Evolutionary conservation across 257 asterid genomes (phyloP).

Genomic region (Solanum sejunctum): DNA sequence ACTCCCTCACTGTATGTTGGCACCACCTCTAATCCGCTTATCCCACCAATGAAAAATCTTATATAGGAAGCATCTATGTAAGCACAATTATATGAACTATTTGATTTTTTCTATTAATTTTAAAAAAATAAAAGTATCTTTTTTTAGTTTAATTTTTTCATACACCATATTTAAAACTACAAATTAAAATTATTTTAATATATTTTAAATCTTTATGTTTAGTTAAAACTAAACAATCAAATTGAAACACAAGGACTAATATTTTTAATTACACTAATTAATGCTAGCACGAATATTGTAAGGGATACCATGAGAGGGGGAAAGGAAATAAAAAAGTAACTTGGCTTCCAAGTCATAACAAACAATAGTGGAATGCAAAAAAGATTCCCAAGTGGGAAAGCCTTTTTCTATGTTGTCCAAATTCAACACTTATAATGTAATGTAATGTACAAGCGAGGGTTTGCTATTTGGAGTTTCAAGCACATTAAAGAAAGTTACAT

Average conservation of each 20-base stretch:
- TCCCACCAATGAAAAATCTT: too few relatives aligned
- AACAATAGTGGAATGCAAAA: background rate
- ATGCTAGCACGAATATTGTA: background rate
- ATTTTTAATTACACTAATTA: background rate
- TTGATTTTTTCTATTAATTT: too few relatives aligned
- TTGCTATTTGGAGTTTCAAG: background rate
- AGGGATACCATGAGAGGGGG: background rate
- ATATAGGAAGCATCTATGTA: too few relatives aligned
- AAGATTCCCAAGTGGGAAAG: background rate
- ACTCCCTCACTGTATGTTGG: too few relatives aligned
- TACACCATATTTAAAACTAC: too few relatives aligned
- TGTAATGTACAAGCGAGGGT: background rate
- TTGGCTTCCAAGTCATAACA: background rate
- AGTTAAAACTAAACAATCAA: background rate
- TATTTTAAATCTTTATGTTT: too few relatives aligned
- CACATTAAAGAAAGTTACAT: background rate
- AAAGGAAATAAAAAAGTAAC: background rate
- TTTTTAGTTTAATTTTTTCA: too few relatives aligned
- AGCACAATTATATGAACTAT: too few relatives aligned
- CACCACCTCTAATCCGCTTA: too few relatives aligned
- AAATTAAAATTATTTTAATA: too few relatives aligned
- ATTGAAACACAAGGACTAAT: background rate
- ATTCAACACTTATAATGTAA: background rate
- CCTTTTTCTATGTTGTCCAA: background rate
- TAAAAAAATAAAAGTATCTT: too few relatives aligned